Conservation (phyloP, 805 yeast species). For the Barnettozyma wickerhamii region DNA sequence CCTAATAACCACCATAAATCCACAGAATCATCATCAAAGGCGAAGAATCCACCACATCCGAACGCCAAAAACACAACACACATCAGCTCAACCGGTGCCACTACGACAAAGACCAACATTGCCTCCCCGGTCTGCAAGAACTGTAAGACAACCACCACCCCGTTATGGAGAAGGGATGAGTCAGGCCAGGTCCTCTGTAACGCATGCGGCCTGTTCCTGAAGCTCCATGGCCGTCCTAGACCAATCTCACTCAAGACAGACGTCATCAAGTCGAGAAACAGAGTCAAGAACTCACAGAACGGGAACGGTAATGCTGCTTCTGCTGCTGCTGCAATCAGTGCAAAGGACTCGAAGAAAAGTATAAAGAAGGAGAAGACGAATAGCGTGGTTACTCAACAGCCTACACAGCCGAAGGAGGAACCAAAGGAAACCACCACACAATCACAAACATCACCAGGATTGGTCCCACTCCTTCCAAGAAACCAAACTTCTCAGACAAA, state of each 20-base stretch:
- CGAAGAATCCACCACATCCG: constrained; percentile 31
- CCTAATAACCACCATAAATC: neutral
- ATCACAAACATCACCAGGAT: constrained; percentile 30
- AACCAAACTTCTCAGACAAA: constrained; percentile 2
- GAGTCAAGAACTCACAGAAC: constrained; percentile 52
- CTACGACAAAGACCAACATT: constrained; percentile 60
- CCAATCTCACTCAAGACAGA: constrained; percentile 91
- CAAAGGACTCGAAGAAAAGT: constrained; percentile 18
- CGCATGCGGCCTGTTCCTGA: constrained; percentile 88
- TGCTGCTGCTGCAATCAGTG: constrained; percentile 5
- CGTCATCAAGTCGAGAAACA: constrained; percentile 85
- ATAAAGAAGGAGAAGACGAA: constrained; percentile 19
- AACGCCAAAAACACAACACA: constrained; percentile 57
- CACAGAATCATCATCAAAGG: too few species aligned
- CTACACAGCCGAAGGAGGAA: neutral
- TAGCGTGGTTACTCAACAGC: neutral
- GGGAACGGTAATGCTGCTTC: constrained; percentile 3
- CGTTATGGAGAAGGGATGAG: constrained; percentile 93
- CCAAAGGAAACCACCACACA: neutral
- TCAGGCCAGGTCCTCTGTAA: constrained; percentile 87
- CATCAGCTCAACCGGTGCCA: constrained; percentile 53
- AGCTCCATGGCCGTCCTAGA: constrained; percentile 88
- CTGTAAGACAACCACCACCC: constrained; percentile 90
- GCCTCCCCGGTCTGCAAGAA: constrained; percentile 77
- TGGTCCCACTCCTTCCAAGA: constrained; percentile 39